Percentiles rank a stretch among this genome's conserved stretches.
Conservation (phyloP, 768 basidiomycete genomes). For the Phlegmacium glaucopus region DNA sequence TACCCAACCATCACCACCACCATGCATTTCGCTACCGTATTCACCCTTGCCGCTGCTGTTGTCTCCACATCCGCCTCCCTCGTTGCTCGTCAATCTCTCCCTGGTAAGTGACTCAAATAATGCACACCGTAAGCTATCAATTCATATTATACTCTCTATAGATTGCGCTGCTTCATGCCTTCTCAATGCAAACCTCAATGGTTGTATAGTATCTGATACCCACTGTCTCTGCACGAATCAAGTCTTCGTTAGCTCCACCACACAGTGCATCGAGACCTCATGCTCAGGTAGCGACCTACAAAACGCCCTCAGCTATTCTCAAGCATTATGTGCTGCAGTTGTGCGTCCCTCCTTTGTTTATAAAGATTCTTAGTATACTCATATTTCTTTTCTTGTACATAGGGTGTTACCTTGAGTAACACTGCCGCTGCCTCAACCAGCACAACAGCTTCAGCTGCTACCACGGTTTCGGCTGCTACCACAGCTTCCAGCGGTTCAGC, state of each 20-base stretch:
- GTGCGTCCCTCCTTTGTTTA: conserved; percentile 41
- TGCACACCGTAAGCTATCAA: no score
- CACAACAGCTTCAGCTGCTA: conserved; percentile 8
- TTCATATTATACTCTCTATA: no score
- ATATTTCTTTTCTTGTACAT: conserved; percentile 2
- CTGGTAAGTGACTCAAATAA: conserved; percentile 25
- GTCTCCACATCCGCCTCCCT: conserved; percentile 23
- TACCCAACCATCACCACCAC: conserved; percentile 21
- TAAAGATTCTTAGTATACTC: no score
- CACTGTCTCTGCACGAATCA: conserved; percentile 53
- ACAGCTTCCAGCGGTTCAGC: conserved; percentile 9
- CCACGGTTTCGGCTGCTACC: conserved; percentile 10
- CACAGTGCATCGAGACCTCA: conserved; percentile 42
- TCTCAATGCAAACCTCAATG: conserved; percentile 34
- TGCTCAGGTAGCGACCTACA: conserved; percentile 48
- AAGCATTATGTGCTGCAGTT: conserved; percentile 42
- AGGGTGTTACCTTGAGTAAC: conserved; percentile 52
- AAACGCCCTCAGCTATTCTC: conserved; percentile 38
- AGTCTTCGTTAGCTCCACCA: conserved; percentile 43
- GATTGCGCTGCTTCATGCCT: conserved; percentile 55
- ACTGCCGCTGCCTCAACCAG: conserved; percentile 17
- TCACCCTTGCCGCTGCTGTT: no score
- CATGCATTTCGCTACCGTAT: conserved; percentile 41
- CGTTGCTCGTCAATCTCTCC: conserved; percentile 33
- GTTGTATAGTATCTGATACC: conserved; percentile 48